phyloP scores from a whole-genome alignment of 2,329 filamentous ascomycete species.

The Penicillium capsulatum region DNA sequence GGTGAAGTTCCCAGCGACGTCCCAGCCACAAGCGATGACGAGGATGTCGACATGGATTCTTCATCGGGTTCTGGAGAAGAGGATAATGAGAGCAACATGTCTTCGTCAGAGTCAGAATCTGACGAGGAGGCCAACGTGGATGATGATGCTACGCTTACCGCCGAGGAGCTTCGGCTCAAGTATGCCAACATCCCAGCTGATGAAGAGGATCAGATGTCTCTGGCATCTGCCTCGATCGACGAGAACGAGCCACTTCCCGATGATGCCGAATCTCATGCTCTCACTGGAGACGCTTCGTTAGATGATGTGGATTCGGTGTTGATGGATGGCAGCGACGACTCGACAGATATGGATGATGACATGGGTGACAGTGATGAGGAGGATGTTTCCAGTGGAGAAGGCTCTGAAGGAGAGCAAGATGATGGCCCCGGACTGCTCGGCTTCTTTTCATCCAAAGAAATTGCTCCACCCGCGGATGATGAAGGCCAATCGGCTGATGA shows the following conservation, averaged over 20 bases:
- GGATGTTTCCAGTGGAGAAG: constrained; percentile 51
- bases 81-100: constrained; percentile 52
- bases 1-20: constrained; percentile 61
- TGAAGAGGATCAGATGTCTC: constrained; percentile 22
- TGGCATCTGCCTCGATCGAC: constrained; percentile 22
- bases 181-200: constrained; percentile 41
- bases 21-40: constrained; percentile 62
- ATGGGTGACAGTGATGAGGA: constrained; percentile 46
- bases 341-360: constrained; percentile 48
- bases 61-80: constrained; percentile 62
- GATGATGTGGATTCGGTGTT: constrained; percentile 45
- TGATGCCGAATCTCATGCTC: constrained; percentile 17
- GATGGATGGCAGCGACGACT: constrained; percentile 45
- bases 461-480: constrained; percentile 9
- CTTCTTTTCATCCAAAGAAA: constrained; percentile 46
- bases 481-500: neutral
- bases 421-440: constrained; percentile 44
- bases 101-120: constrained; percentile 41
- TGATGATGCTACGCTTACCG: constrained; percentile 45
- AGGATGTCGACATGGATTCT: constrained; percentile 27
- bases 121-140: constrained; percentile 38
- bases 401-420: constrained; percentile 28
- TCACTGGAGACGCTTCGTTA: constrained; percentile 31
- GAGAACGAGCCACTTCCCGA: constrained; percentile 20
- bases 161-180: constrained; percentile 46